phyloP scores from a whole-genome alignment of 2,329 filamentous ascomycete genomes.

The Pseudocercospora cruenta region DNA sequence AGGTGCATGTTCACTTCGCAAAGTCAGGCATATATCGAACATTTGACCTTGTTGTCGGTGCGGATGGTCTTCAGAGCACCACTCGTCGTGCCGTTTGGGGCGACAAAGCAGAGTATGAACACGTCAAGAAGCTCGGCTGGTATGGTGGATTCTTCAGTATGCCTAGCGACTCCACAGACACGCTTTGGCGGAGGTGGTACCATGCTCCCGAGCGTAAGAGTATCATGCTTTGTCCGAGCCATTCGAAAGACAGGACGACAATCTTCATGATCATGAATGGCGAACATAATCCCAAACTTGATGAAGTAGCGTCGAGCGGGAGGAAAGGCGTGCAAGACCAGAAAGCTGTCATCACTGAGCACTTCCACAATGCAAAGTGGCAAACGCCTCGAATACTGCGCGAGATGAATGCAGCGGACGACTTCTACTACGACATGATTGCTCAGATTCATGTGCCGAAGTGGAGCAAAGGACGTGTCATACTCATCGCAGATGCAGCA shows the following conservation, averaged over 20 bases:
- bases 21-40: slow-evolving; percentile 26
- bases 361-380: slow-evolving; percentile 36
- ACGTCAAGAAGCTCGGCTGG: slow-evolving; percentile 31
- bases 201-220: slow-evolving; percentile 35
- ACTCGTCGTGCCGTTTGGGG: slow-evolving; percentile 37
- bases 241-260: slow-evolving; percentile 27
- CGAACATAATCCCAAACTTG: slow-evolving; percentile 30
- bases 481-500: slow-evolving; percentile 38
- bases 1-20: slow-evolving; percentile 33
- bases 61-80: slow-evolving; percentile 37
- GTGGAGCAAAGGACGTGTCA: slow-evolving; percentile 37
- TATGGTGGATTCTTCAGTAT: slow-evolving; percentile 40
- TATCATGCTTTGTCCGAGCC: slow-evolving; percentile 37
- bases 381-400: slow-evolving; percentile 31
- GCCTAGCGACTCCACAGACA: slow-evolving; percentile 29
- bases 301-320: slow-evolving; percentile 23
- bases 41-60: slow-evolving; percentile 36
- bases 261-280: slow-evolving; percentile 33
- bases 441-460: slow-evolving; percentile 37
- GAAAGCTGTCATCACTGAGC: slow-evolving; percentile 34
- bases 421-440: slow-evolving; percentile 40
- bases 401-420: slow-evolving; percentile 35
- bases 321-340: slow-evolving; percentile 28
- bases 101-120: slow-evolving; percentile 21
- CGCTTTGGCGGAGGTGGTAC: slow-evolving; percentile 37